Evolutionary conservation across 2,329 filamentous ascomycete species (phyloP).

Genomic region (Tolypocladium nubicola): DNA sequence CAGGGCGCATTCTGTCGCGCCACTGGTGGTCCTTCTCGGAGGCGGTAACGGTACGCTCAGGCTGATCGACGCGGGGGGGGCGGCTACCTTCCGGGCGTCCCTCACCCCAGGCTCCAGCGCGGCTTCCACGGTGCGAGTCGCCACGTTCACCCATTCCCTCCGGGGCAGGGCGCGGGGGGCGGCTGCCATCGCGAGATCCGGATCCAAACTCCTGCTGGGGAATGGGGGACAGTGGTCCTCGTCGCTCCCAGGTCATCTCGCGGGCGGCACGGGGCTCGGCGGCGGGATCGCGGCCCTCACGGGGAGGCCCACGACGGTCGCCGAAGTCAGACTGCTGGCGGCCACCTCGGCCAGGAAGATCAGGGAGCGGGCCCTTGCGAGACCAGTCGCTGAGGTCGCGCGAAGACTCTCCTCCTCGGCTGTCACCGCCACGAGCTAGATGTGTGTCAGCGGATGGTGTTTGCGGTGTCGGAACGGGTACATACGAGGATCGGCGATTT

Average conservation of each 20-base stretch:
- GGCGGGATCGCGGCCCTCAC: constrained; percentile 40
- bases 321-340: constrained; percentile 40
- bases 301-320: constrained; percentile 46
- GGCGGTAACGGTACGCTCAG: constrained; percentile 66
- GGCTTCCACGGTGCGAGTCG: constrained; percentile 49
- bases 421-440: constrained; percentile 71
- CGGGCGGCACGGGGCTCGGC: constrained; percentile 52
- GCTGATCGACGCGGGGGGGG: constrained; percentile 65
- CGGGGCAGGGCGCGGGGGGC: constrained; percentile 31
- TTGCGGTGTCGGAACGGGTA: not conserved
- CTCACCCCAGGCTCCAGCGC: constrained; percentile 69
- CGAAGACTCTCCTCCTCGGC: constrained; percentile 44
- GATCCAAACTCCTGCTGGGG: constrained; percentile 38
- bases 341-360: constrained; percentile 46
- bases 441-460: constrained; percentile 21
- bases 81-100: constrained; percentile 66
- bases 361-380: constrained; percentile 79
- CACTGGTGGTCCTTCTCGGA: constrained; percentile 91
- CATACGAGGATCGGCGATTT: constrained; percentile 96
- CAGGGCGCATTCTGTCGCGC: constrained; percentile 86
- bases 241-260: constrained; percentile 86
- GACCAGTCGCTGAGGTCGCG: constrained; percentile 87
- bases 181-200: constrained; percentile 44
- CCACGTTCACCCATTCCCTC: constrained; percentile 45
- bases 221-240: constrained; percentile 74